phyloP scores from a whole-genome alignment of 768 basidiomycete species.

The Mrakia hoshinonis region DNA sequence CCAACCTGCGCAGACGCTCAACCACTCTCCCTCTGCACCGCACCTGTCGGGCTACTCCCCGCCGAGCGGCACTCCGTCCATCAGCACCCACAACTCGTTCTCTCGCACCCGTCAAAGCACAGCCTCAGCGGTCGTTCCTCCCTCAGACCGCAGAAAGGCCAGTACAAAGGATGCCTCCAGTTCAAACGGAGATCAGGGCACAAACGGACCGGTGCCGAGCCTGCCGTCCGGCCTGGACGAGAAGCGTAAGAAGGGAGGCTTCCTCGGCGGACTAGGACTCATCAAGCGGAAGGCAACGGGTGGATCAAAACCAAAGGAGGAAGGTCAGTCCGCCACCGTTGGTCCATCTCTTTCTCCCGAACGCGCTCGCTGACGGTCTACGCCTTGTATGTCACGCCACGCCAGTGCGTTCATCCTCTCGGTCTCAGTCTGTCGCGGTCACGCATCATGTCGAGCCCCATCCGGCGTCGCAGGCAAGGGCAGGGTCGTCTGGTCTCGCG shows the following conservation, averaged over 20 bases:
- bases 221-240: background rate
- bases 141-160: slow-evolving; percentile 7
- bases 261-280: slow-evolving; percentile 16
- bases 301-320: slow-evolving; percentile 7
- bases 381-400: background rate
- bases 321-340: background rate
- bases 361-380: background rate
- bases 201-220: background rate
- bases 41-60: slow-evolving; percentile 12
- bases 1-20: background rate
- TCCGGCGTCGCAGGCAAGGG: background rate
- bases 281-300: slow-evolving; percentile 23
- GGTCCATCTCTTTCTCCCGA: background rate
- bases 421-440: background rate
- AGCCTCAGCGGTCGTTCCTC: background rate
- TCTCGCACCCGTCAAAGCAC: background rate
- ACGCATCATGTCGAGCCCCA: background rate
- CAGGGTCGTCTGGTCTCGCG: slow-evolving; percentile 8
- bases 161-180: background rate
- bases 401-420: background rate
- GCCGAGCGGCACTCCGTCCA: background rate
- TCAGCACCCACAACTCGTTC: background rate
- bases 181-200: background rate
- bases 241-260: slow-evolving; percentile 21
- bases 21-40: slow-evolving; percentile 14